phyloP scores from a whole-genome alignment of 306 rosid species.

The Purshia tridentata region DNA sequence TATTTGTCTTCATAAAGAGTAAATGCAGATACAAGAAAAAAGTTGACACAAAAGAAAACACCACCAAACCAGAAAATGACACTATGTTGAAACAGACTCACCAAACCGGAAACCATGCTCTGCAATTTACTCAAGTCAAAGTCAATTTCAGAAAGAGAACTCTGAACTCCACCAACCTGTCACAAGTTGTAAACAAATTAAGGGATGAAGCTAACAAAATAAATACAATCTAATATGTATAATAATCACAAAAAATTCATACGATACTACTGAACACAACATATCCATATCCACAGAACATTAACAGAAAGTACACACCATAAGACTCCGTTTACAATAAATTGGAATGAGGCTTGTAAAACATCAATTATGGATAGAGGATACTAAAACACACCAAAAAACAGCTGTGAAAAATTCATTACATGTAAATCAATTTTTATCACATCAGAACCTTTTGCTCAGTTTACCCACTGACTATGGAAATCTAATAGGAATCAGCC shows the following conservation, averaged over 20 bases:
- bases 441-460: neutral
- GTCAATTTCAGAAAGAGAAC: constrained; percentile 49
- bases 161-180: constrained; percentile 79
- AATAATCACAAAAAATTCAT: neutral
- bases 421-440: neutral
- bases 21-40: no score
- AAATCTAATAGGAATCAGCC: neutral
- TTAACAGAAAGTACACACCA: neutral
- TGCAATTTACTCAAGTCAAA: constrained; percentile 59
- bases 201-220: neutral
- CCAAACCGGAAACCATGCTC: constrained; percentile 62
- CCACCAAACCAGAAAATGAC: neutral
- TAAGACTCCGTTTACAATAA: neutral
- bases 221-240: neutral
- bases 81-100: constrained; percentile 36
- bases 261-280: neutral
- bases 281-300: neutral
- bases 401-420: neutral
- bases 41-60: no score
- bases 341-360: neutral
- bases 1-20: no score
- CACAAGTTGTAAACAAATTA: constrained; percentile 32
- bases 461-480: neutral
- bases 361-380: neutral
- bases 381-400: neutral